A percentile compares a stretch with the other conserved stretches of the same genome.
Evolutionary conservation across 169 alveolate species (phyloP).

Genomic region (Plasmodium gaboni): DNA sequence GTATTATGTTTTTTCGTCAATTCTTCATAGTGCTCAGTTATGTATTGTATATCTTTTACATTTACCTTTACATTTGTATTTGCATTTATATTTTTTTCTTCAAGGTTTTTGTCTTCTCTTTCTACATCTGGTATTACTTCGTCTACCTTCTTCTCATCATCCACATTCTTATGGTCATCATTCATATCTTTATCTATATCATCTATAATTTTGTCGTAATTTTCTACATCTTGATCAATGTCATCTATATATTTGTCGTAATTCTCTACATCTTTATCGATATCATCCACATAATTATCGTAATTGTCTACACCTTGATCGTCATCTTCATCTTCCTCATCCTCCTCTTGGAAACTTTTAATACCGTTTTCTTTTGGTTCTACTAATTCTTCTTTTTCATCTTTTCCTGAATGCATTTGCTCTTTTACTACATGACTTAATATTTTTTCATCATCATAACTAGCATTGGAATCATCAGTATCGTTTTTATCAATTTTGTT

Average conservation of each 20-base stretch:
- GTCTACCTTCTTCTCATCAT: neutral
- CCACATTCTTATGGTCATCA: neutral
- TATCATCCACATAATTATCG: neutral
- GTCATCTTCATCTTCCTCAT: neutral
- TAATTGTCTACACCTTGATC: neutral
- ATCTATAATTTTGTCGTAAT: neutral
- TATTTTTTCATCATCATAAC: neutral
- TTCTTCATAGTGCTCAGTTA: no score
- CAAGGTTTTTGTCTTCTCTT: neutral
- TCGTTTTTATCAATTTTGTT: slow-evolving; percentile 2
- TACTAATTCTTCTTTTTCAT: slow-evolving; percentile 3
- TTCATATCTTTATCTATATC: neutral
- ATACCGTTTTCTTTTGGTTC: neutral
- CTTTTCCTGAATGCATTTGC: neutral
- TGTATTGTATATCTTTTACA: no score
- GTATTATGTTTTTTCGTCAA: no score
- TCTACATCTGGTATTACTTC: neutral
- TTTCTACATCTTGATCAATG: neutral
- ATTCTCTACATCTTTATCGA: neutral
- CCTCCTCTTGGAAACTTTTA: neutral
- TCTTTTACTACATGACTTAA: neutral
- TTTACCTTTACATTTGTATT: no score
- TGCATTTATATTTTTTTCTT: no score
- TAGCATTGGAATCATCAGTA: slow-evolving; percentile 5
- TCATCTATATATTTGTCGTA: slow-evolving; percentile 5